Conservation (phyloP, 768 basidiomycete species). For the Tephrocybe sp. region DNA sequence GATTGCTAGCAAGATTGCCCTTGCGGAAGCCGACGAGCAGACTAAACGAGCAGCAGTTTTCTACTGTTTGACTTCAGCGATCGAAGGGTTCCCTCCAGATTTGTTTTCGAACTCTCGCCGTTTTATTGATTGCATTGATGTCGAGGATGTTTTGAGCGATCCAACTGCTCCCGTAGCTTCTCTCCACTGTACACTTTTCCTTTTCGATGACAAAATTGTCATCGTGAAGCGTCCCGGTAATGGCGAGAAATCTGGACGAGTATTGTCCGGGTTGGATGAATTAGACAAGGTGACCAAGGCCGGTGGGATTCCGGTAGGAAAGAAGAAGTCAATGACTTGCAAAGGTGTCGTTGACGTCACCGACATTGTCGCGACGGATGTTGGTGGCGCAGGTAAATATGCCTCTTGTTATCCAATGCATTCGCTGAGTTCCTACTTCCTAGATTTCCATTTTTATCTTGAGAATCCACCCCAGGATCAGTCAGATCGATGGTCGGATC, state of each 20-base stretch:
- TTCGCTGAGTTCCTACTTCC: not conserved
- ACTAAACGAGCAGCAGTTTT: slow-evolving; percentile 88
- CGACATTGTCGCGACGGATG: slow-evolving; percentile 81
- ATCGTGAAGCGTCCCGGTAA: slow-evolving; percentile 83
- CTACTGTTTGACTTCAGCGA: slow-evolving; percentile 78
- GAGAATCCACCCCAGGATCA: slow-evolving; percentile 83
- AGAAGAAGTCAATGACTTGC: slow-evolving; percentile 80
- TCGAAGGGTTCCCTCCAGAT: slow-evolving; percentile 89
- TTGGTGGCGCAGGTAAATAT: slow-evolving; percentile 78
- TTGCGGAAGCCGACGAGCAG: slow-evolving; percentile 88
- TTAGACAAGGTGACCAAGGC: slow-evolving; percentile 71
- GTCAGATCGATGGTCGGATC: slow-evolving; percentile 83
- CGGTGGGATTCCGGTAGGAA: slow-evolving; percentile 58
- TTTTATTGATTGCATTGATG: slow-evolving; percentile 92
- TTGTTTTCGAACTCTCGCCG: slow-evolving; percentile 87
- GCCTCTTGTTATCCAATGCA: not conserved
- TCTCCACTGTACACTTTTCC: slow-evolving; percentile 84
- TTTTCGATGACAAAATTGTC: slow-evolving; percentile 94
- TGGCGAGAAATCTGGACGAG: slow-evolving; percentile 72
- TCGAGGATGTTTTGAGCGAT: slow-evolving; percentile 74
- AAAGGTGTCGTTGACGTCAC: slow-evolving; percentile 85
- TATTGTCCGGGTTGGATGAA: slow-evolving; percentile 75
- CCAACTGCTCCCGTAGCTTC: slow-evolving; percentile 45
- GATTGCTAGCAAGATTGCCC: slow-evolving; percentile 87
- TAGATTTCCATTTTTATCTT: slow-evolving; percentile 85